Evolutionary conservation across 2,329 filamentous ascomycete species (phyloP).

Genomic region (Fusarium sp.): DNA sequence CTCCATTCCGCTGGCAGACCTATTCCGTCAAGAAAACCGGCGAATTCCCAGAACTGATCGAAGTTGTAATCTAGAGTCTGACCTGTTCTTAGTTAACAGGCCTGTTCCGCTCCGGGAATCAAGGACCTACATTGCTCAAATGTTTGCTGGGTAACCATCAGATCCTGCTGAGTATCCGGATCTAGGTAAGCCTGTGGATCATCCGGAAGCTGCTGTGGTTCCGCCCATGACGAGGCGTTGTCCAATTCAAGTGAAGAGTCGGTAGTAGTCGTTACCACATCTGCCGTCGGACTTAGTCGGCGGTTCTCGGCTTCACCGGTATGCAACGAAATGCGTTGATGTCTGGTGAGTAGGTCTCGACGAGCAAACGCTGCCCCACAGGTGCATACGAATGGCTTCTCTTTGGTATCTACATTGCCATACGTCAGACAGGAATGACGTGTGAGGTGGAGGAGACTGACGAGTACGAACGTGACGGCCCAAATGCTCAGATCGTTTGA

Average conservation of each 20-base stretch:
- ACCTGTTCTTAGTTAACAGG: neutral
- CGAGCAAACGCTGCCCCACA: slow-evolving; percentile 60
- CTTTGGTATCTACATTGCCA: slow-evolving; percentile 56
- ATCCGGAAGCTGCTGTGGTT: neutral
- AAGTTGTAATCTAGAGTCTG: slow-evolving; percentile 20
- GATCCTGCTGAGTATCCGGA: neutral
- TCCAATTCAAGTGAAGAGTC: slow-evolving; percentile 9
- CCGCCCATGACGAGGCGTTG: slow-evolving; percentile 10
- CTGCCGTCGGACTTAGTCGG: slow-evolving; percentile 41
- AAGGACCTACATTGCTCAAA: neutral
- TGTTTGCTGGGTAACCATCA: neutral
- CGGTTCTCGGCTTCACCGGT: slow-evolving; percentile 41
- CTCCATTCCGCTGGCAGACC: slow-evolving; percentile 55
- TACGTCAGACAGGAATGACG: neutral
- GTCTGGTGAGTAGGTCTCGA: slow-evolving; percentile 58
- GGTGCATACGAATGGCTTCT: slow-evolving; percentile 60
- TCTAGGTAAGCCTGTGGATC: neutral
- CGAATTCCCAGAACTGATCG: slow-evolving; percentile 54
- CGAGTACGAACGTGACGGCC: slow-evolving; percentile 61
- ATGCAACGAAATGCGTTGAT: slow-evolving; percentile 56
- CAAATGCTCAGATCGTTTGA: slow-evolving; percentile 61
- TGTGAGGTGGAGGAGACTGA: slow-evolving; percentile 44
- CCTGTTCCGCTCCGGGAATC: neutral
- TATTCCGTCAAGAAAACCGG: slow-evolving; percentile 53
- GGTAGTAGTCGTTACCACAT: slow-evolving; percentile 3